Evolutionary conservation across 2,329 filamentous ascomycete genomes (phyloP), one percentile per base, ranked within the genome.

Genomic region (Rhinocladiella similis): DNA sequence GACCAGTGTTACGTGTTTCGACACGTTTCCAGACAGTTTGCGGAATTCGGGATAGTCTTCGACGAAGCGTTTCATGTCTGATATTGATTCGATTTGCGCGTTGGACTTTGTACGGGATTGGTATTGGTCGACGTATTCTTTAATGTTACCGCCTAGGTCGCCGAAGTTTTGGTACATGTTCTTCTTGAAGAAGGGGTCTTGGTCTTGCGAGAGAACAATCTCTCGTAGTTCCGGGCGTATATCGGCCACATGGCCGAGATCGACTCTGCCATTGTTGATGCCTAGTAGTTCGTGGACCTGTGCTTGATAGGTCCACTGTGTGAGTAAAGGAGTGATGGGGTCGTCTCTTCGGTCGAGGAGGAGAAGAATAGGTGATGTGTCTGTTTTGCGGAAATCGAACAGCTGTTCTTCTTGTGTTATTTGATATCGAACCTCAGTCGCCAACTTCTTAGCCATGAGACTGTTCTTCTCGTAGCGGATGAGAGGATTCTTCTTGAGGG

Each of bases 151-250:
- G 10, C 94, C 92, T 5, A 99, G 81, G 65, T 97, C 92, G 53
- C 93, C 92, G 72, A 97, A 99, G 70, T 97, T 97, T 67, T 96
- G 83, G 66, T 92, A 97, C 92, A 97, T 97, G 73, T 97, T 97
- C 77, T 97, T 97, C 74, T 88, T 97, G 78, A 99, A 99, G 76
- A 99, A 99, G 0, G 94, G 92, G 68, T 99, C 94, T 73, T 99
- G 94, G 62, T 99, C 94, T 73, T 94, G 92, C 1, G 93, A 96
- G 35, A 99, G 77, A 2, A 97, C 92, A 56, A 99, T 94, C 74
- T 99, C 94, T 68, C 88, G 92, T 52, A 97, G 79, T 70, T 97
- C 93, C 1, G 90, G 88, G 14, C 90, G 82, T 54, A 95, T 84
- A 53, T 96, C 91, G 12, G 90, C 90, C 0, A 96, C 86, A 53